A percentile compares a stretch with the other conserved stretches of the same genome.
phyloP scores from a whole-genome alignment of 2,329 filamentous ascomycete species.

The Nemania sp. region DNA sequence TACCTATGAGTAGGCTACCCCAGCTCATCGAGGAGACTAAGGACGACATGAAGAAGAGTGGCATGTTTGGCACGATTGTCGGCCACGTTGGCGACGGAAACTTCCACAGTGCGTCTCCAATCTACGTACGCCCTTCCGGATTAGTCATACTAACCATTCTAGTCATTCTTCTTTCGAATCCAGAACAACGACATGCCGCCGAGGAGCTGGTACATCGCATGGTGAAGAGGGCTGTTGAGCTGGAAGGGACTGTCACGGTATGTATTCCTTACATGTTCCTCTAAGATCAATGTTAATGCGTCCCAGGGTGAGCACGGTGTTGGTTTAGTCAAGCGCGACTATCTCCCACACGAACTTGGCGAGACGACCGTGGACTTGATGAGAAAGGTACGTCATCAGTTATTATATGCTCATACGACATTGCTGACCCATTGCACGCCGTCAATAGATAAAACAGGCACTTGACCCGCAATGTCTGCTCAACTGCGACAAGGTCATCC shows the following conservation, averaged over 20 bases:
- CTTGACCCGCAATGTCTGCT: slow-evolving; percentile 75
- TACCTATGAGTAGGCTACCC: slow-evolving; percentile 74
- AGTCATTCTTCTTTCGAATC: slow-evolving; percentile 63
- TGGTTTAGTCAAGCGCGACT: slow-evolving; percentile 82
- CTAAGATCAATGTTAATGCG: neutral
- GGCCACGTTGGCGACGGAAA: slow-evolving; percentile 78
- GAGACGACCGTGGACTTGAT: slow-evolving; percentile 76
- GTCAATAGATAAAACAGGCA: slow-evolving; percentile 70
- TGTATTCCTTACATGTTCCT: slow-evolving; percentile 26
- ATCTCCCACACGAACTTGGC: slow-evolving; percentile 77
- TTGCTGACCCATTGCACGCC: slow-evolving; percentile 15
- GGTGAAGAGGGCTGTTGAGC: slow-evolving; percentile 82
- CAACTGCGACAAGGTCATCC: slow-evolving; percentile 71
- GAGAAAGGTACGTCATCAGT: slow-evolving; percentile 64
- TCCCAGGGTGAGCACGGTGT: slow-evolving; percentile 77
- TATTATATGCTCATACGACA: neutral
- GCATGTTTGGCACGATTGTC: slow-evolving; percentile 65
- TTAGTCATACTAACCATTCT: slow-evolving; percentile 22
- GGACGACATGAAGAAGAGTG: slow-evolving; percentile 58
- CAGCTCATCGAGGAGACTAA: slow-evolving; percentile 79
- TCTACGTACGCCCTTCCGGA: neutral
- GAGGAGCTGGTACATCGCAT: slow-evolving; percentile 77
- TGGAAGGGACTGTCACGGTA: slow-evolving; percentile 81
- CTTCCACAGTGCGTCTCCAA: slow-evolving; percentile 61
- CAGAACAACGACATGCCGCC: slow-evolving; percentile 67